These are phyloP conservation scores for Jimgerdemannia flammicorona DNA, from an alignment of 192 early-diverging fungal species.

Conservation along the genomic window DNA sequence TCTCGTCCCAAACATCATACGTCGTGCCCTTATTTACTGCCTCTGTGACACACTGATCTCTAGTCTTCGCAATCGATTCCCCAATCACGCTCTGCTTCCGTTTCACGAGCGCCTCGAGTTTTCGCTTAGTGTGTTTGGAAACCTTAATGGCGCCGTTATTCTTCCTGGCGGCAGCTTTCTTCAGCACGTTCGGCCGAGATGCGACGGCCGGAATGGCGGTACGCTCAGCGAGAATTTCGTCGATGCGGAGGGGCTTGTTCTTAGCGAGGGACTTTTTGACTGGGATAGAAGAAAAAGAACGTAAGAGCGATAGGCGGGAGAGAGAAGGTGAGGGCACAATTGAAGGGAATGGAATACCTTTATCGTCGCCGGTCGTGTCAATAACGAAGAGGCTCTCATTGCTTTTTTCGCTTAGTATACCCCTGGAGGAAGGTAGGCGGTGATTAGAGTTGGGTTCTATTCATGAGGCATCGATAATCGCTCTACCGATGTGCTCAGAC, in stretches of 20 bases:
- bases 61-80: slow-evolving; percentile 19
- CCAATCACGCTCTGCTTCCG: slow-evolving; percentile 21
- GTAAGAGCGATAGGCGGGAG: neutral
- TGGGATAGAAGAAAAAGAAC: slow-evolving; percentile 12
- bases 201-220: slow-evolving; percentile 60
- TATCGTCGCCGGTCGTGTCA: slow-evolving; percentile 62
- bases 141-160: slow-evolving; percentile 12
- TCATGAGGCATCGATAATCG: too few relatives aligned
- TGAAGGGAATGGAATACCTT: slow-evolving; percentile 24
- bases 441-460: neutral
- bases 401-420: slow-evolving; percentile 40
- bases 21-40: slow-evolving; percentile 34
- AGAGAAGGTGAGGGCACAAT: too few relatives aligned
- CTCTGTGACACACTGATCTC: slow-evolving; percentile 16
- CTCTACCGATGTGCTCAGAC: neutral
- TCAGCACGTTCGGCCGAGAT: slow-evolving; percentile 6
- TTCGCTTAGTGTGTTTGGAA: slow-evolving; percentile 36
- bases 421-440: slow-evolving; percentile 23
- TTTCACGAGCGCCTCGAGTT: slow-evolving; percentile 42
- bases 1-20: slow-evolving; percentile 65
- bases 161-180: slow-evolving; percentile 17
- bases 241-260: slow-evolving; percentile 63
- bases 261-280: slow-evolving; percentile 41
- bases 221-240: slow-evolving; percentile 77
- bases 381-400: slow-evolving; percentile 64